These are phyloP conservation scores for Entoloma clypeatum DNA, from an alignment of 1,284 basidiomycete genomes.

Conservation along the genomic window DNA sequence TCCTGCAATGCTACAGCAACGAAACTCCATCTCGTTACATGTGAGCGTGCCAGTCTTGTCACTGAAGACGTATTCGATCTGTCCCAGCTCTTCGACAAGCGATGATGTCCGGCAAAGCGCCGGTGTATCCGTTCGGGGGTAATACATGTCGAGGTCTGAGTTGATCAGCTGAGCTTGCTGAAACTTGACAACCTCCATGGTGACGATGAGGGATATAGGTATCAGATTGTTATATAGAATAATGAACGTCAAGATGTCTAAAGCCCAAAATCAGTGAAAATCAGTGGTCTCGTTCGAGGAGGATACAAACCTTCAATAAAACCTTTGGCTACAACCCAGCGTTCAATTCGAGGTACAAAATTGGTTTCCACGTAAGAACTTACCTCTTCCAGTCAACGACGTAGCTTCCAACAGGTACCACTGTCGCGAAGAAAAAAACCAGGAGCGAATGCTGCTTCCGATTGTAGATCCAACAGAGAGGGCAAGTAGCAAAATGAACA, in stretches of 20 bases:
- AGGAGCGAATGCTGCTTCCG: constrained; percentile 86
- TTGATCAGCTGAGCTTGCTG: constrained; percentile 98
- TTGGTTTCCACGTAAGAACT: constrained; percentile 20
- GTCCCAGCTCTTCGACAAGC: constrained; percentile 96
- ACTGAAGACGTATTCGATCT: constrained; percentile 98
- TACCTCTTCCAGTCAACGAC: constrained; percentile 60
- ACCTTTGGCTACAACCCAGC: constrained; percentile 50
- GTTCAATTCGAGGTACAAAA: constrained; percentile 4
- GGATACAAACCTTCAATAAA: constrained; percentile 71
- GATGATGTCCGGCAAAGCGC: constrained; percentile 96
- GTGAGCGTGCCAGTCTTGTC: constrained; percentile 99
- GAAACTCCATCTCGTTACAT: constrained; percentile 98
- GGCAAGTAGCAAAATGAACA: constrained; percentile 85
- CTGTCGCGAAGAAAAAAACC: constrained; percentile 79
- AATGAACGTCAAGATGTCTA: constrained; percentile 96
- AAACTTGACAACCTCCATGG: constrained; percentile 99
- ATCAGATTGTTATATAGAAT: constrained; percentile 99
- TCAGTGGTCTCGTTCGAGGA: background rate
- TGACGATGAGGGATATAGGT: constrained; percentile 98
- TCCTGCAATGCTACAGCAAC: constrained; percentile 86
- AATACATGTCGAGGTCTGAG: constrained; percentile 95
- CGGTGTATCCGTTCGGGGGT: constrained; percentile 91
- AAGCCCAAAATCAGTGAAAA: constrained; percentile 1
- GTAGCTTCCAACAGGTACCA: constrained; percentile 77
- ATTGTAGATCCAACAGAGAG: constrained; percentile 91